These are phyloP conservation scores for Hirsutella rhossiliensis DNA, from an alignment of 2,329 filamentous ascomycete species.

Conservation along the genomic window DNA sequence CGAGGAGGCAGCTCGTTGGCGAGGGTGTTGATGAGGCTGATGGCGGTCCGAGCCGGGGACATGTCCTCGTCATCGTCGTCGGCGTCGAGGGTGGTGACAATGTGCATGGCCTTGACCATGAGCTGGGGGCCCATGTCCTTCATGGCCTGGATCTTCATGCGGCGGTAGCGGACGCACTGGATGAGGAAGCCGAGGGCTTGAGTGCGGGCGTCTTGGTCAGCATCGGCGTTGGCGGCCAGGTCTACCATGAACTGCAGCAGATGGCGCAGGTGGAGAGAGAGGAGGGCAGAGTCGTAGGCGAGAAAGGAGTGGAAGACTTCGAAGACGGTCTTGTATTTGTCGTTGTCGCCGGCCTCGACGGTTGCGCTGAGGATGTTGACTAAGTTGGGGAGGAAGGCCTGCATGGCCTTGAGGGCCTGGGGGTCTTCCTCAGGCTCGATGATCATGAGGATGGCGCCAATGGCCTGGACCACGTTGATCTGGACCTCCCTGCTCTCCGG, in stretches of 20 bases:
- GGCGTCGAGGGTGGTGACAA: conserved; percentile 78
- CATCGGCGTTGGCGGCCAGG: conserved; percentile 61
- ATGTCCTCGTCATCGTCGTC: conserved; percentile 64
- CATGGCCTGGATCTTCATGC: conserved; percentile 89
- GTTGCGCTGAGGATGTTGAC: conserved; percentile 79
- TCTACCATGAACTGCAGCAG: conserved; percentile 91
- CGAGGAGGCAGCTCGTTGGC: conserved; percentile 80
- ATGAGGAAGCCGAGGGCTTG: conserved; percentile 92
- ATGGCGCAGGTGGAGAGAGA: conserved; percentile 79
- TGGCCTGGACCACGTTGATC: conserved; percentile 84
- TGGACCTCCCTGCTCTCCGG: conserved; percentile 84
- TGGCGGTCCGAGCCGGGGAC: conserved; percentile 72
- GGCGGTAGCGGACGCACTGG: conserved; percentile 82
- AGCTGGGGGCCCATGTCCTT: conserved; percentile 73
- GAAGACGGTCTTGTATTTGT: conserved; percentile 80
- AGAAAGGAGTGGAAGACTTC: conserved; percentile 96
- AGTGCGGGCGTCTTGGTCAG: conserved; percentile 74
- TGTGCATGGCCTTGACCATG: conserved; percentile 77
- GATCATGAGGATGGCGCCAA: conserved; percentile 78
- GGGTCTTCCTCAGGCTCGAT: conserved; percentile 79
- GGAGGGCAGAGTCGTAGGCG: conserved; percentile 73
- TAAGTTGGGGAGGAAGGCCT: conserved; percentile 74
- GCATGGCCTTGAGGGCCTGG: conserved; percentile 60
- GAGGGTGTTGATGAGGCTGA: conserved; percentile 80
- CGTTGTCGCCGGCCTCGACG: conserved; percentile 70